Base-by-base conservation (phyloP, 495 filamentous ascomycete genomes). In the Podospora conica region DNA sequence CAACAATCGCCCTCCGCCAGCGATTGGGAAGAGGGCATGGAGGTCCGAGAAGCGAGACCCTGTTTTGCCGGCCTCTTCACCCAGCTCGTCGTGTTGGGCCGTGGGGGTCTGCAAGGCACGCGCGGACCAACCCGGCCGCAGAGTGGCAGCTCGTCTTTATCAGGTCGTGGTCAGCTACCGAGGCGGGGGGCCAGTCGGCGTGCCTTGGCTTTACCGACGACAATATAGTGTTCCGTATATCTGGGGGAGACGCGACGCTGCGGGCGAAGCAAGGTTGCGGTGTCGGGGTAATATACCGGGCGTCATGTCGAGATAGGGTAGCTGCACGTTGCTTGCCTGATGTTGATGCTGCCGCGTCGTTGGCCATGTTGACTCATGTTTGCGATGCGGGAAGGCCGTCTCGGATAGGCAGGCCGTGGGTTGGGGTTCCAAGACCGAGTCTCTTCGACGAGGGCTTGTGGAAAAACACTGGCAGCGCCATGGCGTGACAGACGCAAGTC, bases 101-200 rank as follows among this genome's bases (percentile, higher is more conserved):
- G 63, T 64, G 54, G 40, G 58, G 53, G 55, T 23, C 67, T 68
- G 63, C 67, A 65, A 48, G 67, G 67, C 58, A 68, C 67, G 31
- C 59, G 67, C 61, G 63, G 67, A 66, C 58, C 64, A 61, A 60
- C 63, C 48, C 57, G 59, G 58, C 33, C 25, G 57, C 53, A 59
- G 31, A 57, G 58, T 66, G 18, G 65, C 48, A 57, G 60, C 18
- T 23, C 53, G 22, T 25, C 22, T 40, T 59, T 22, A 53, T 62
- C 59, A 66, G 25, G 59, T 11, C 40, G 40, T 63, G 29, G 11
- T 29, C 57, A 66, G 55, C 53, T 66, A 20, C 60, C 59, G 63
- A 58, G 55, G 23, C 22, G 63, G 29, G 27, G 33, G 21, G 62
- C 53, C 56, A 58, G 18, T 33, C 33, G 57, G 54, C 25, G 54